A percentile compares a stretch with the other conserved stretches of the same genome.
Evolutionary conservation across 768 basidiomycete genomes (phyloP).

Genomic region (Amanita pallidorosea): DNA sequence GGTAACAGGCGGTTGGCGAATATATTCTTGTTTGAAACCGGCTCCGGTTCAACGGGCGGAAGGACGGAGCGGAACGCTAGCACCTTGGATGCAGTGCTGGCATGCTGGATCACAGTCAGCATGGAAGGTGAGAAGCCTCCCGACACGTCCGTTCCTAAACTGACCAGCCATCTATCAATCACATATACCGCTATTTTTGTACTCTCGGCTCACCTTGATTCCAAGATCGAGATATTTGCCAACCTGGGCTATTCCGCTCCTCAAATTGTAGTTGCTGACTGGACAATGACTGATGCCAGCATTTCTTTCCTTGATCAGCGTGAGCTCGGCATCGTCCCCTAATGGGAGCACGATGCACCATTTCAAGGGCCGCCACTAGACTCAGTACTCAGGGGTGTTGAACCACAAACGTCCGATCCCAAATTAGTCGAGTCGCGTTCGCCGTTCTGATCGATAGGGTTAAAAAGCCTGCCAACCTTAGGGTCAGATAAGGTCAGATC

Average conservation of each 20-base stretch:
- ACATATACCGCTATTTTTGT: background rate
- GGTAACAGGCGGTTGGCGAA: constrained; percentile 56
- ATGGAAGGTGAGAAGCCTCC: constrained; percentile 84
- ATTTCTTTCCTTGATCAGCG: constrained; percentile 48
- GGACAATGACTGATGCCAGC: constrained; percentile 91
- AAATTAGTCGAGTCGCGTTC: no score
- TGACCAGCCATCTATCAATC: constrained; percentile 45
- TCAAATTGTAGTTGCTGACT: constrained; percentile 85
- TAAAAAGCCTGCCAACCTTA: no score
- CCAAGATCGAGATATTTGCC: constrained; percentile 73
- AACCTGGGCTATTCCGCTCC: constrained; percentile 75
- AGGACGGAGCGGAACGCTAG: constrained; percentile 34
- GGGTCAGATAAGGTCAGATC: no score
- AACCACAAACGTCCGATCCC: no score
- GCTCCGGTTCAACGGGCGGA: background rate
- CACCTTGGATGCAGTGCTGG: constrained; percentile 75
- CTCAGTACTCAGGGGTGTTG: no score
- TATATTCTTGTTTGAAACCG: background rate
- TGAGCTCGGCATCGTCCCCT: constrained; percentile 45
- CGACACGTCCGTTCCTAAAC: constrained; percentile 86
- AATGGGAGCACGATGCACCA: no score
- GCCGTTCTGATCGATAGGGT: no score
- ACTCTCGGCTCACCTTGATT: constrained; percentile 54
- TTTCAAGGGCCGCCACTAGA: no score
- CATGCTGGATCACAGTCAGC: constrained; percentile 60